A percentile compares a stretch with the other conserved stretches of the same genome.
Evolutionary conservation across 140 eudicot genomes (phyloP).

Genomic region (Anethum foeniculum): DNA sequence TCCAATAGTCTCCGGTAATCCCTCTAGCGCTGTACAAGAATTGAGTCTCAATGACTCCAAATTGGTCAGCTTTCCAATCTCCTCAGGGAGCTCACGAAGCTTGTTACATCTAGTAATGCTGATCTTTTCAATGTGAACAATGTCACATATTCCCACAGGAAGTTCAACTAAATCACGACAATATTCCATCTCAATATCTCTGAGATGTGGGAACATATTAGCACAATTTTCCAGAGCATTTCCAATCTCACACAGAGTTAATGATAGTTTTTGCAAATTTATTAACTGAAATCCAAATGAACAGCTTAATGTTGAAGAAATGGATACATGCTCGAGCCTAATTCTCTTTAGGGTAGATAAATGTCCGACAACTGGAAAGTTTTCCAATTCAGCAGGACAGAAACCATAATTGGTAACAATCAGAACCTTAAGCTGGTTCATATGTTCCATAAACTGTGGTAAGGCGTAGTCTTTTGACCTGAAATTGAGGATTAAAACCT

Average conservation of each 20-base stretch:
- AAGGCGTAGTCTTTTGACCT: slow-evolving; percentile 29
- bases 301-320: slow-evolving; percentile 20
- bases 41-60: slow-evolving; percentile 29
- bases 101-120: slow-evolving; percentile 37
- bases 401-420: slow-evolving; percentile 43
- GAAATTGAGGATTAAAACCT: slow-evolving; percentile 38
- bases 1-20: slow-evolving; percentile 27
- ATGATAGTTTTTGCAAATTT: slow-evolving; percentile 35
- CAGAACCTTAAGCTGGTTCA: slow-evolving; percentile 27
- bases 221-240: not conserved
- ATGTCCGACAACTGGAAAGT: slow-evolving; percentile 19
- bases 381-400: slow-evolving; percentile 20
- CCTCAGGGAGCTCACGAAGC: slow-evolving; percentile 24
- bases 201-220: slow-evolving; percentile 25
- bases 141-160: slow-evolving; percentile 25
- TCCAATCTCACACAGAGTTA: slow-evolving; percentile 17
- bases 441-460: slow-evolving; percentile 32
- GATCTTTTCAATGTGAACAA: slow-evolving; percentile 22
- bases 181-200: slow-evolving; percentile 31
- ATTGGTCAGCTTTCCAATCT: slow-evolving; percentile 23
- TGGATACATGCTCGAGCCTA: slow-evolving; percentile 32
- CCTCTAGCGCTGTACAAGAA: slow-evolving; percentile 29
- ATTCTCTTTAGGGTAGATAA: slow-evolving; percentile 28
- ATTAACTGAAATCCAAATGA: slow-evolving; percentile 15
- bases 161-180: slow-evolving; percentile 31